These are phyloP conservation scores for Cairneyella variabilis DNA, from an alignment of 495 filamentous ascomycete genomes.

Conservation along the genomic window DNA sequence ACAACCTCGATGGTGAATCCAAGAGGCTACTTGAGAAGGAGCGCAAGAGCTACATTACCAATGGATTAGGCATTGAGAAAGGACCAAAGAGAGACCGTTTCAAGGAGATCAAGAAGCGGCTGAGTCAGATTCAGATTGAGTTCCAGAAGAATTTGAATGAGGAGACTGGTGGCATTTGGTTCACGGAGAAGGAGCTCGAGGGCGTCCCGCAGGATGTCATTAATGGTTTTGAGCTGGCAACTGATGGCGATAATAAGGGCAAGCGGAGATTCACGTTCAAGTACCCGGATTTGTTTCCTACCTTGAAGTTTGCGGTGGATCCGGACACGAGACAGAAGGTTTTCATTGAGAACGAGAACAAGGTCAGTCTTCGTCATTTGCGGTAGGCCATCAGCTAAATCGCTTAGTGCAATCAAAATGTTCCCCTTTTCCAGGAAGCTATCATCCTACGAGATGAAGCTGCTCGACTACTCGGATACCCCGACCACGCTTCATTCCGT, in stretches of 20 bases:
- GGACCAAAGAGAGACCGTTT: slow-evolving; percentile 55
- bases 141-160: slow-evolving; percentile 61
- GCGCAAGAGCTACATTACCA: slow-evolving; percentile 53
- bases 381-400: not conserved
- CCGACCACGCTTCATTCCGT: slow-evolving; percentile 84
- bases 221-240: slow-evolving; percentile 61
- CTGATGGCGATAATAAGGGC: slow-evolving; percentile 62
- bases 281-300: slow-evolving; percentile 59
- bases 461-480: slow-evolving; percentile 85
- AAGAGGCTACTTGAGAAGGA: slow-evolving; percentile 52
- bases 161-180: slow-evolving; percentile 58
- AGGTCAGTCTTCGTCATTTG: slow-evolving; percentile 30
- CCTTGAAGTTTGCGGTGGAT: slow-evolving; percentile 54
- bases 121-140: slow-evolving; percentile 49
- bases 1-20: slow-evolving; percentile 41
- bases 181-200: slow-evolving; percentile 52
- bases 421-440: slow-evolving; percentile 80
- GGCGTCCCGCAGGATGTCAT: slow-evolving; percentile 56
- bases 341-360: slow-evolving; percentile 57
- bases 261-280: slow-evolving; percentile 57
- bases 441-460: slow-evolving; percentile 88
- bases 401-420: slow-evolving; percentile 71
- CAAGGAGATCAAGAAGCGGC: slow-evolving; percentile 61
- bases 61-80: slow-evolving; percentile 50
- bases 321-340: slow-evolving; percentile 49